Base-by-base conservation (phyloP, 1,284 basidiomycete species). In the Boletus semigastroideus region DNA sequence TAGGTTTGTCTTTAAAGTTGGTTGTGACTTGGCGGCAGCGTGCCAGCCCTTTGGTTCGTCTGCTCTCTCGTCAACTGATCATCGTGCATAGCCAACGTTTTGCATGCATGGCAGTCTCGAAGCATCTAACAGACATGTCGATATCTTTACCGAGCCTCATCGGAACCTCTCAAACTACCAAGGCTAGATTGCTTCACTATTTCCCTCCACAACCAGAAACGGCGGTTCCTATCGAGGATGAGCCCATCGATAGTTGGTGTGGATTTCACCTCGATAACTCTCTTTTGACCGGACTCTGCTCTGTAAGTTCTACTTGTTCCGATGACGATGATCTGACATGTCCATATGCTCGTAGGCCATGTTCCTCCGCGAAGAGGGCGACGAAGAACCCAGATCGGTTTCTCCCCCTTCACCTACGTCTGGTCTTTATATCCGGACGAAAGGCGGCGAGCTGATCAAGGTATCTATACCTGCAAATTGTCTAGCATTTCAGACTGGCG, bases 401-500 rank as follows among this genome's bases (percentile, higher is more conserved):
- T 68, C 81, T 8, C 76, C 87, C 2, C 91, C 92, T 10, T 88
- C 87, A 0, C 72, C 84, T 1, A 70, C 77, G 1, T 90, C 93
- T 1, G 94, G 94, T 0, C 78, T 98, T 13, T 96, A 93, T 72
- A 96, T 98, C 60, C 86, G 85, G 49, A 92, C 90, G 16, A 82
- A 93, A 40, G 87, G 85, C 8, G 84, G 86, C 1, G 73, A 81
- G 27, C 71, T 90, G 19, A 84, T 83, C 16, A 94, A 92, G 66
- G 91, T 94, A 13, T 76, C 82, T 1, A 96, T 98, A 55, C 94
- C 94, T 3, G 62, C 74, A 16, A 82, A 90, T 63, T 89, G 84
- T 64, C 72, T 92, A 52, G 94, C 94, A 2, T 95, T 97, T 71
- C 94, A 98, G 69, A 96, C 92, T 0, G 94, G 94, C 9, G 92